Conservation (phyloP, 805 yeast genomes). For the Pichia heedii region DNA sequence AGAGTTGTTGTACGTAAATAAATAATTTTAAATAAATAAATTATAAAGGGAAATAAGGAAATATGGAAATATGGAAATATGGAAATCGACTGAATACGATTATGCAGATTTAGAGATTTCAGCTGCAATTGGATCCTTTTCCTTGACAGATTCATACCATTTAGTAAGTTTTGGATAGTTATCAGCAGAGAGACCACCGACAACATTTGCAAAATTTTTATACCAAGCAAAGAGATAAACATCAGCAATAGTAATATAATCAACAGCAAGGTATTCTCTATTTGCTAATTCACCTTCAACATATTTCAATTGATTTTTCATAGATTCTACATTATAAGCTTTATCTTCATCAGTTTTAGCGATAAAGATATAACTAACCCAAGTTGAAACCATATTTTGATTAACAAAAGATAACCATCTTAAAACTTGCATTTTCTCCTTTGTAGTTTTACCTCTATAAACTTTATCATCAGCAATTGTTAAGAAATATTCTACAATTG, state of each 20-base stretch:
- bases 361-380: not conserved
- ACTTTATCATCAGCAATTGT: conserved; percentile 29
- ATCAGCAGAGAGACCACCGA: not conserved
- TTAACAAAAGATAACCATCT: conserved; percentile 72
- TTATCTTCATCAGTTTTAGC: conserved; percentile 8
- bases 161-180: conserved; percentile 1
- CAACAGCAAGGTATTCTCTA: conserved; percentile 3
- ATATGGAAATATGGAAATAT: not conserved
- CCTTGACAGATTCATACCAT: conserved; percentile 1
- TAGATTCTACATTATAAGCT: not conserved
- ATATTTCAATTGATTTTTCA: not conserved
- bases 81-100: not conserved
- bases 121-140: not conserved
- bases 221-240: conserved; percentile 4
- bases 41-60: too few species aligned
- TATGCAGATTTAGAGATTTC: conserved; percentile 1
- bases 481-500: conserved; percentile 41
- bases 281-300: conserved; percentile 5
- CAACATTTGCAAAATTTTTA: not conserved
- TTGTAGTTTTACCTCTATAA: conserved; percentile 50
- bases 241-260: conserved; percentile 6
- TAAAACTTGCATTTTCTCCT: conserved; percentile 53
- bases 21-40: not conserved
- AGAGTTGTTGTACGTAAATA: conserved; percentile 6
- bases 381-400: conserved; percentile 34